Evolutionary conservation across 805 yeast species (phyloP).

Genomic region (Torulaspora franciscae): DNA sequence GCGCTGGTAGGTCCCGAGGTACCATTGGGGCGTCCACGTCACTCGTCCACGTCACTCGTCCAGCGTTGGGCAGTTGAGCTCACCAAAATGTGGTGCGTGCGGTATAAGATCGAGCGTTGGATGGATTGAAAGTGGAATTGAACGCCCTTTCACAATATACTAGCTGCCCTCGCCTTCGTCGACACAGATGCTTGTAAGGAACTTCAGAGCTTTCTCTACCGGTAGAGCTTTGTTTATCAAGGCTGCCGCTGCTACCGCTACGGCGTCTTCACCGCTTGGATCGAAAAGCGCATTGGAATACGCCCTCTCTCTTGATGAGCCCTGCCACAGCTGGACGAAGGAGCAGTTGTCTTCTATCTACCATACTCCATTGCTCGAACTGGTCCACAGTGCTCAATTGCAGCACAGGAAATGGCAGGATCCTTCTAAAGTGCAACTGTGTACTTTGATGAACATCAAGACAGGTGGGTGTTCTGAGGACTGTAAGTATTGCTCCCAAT

Average conservation of each 20-base stretch:
- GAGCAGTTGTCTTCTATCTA: conserved; percentile 57
- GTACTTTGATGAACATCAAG: conserved; percentile 70
- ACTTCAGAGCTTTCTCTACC: conserved; percentile 10
- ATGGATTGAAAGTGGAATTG: neutral
- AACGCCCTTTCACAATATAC: too few relatives aligned
- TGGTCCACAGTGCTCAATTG: conserved; percentile 54
- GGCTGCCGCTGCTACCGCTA: conserved; percentile 11
- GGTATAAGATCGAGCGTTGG: neutral
- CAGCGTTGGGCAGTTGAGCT: neutral
- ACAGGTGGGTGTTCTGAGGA: conserved; percentile 81
- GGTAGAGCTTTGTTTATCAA: conserved; percentile 4
- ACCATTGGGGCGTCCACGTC: neutral
- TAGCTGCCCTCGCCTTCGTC: neutral
- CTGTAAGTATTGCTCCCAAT: conserved; percentile 77
- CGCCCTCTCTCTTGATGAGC: conserved; percentile 33
- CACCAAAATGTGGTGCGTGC: too few relatives aligned
- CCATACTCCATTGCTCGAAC: conserved; percentile 59
- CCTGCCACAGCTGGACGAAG: conserved; percentile 51
- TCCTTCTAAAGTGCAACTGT: conserved; percentile 65
- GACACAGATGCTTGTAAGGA: conserved; percentile 3
- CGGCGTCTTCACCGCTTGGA: conserved; percentile 2
- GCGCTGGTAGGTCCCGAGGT: neutral
- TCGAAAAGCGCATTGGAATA: conserved; percentile 14
- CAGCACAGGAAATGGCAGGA: conserved; percentile 66
- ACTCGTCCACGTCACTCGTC: neutral